Conservation (phyloP, 768 basidiomycete genomes). For the Rhodosporidiobolus sp. region DNA sequence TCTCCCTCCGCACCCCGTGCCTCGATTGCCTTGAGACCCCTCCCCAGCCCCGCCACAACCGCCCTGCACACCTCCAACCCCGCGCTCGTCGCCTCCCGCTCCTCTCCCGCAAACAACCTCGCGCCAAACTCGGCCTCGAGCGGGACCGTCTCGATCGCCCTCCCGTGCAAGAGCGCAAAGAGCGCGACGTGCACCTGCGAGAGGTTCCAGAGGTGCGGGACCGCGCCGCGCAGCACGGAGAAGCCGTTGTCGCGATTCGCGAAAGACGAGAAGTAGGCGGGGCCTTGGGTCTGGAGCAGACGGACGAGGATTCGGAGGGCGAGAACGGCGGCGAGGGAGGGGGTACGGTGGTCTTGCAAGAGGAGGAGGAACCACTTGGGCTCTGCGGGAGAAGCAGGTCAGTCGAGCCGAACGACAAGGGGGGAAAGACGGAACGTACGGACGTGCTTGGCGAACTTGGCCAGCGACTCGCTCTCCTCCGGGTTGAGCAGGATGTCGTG, state of each 20-base stretch:
- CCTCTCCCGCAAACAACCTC: background rate
- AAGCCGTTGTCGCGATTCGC: constrained; percentile 9
- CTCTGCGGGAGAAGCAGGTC: background rate
- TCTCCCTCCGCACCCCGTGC: background rate
- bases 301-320: constrained; percentile 18
- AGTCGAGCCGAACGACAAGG: too few species aligned
- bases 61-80: background rate
- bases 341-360: constrained; percentile 6
- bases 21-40: background rate
- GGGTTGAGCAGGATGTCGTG: constrained; percentile 11
- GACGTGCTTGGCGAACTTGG: constrained; percentile 12
- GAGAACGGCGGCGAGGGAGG: constrained; percentile 11
- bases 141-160: constrained; percentile 1
- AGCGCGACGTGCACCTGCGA: constrained; percentile 15
- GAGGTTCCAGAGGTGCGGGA: constrained; percentile 16
- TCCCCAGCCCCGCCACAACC: constrained; percentile 2
- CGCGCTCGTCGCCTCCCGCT: background rate
- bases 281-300: constrained; percentile 14
- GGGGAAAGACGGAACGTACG: background rate
- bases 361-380: constrained; percentile 16
- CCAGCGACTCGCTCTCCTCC: background rate
- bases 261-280: constrained; percentile 9
- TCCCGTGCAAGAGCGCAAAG: constrained; percentile 11
- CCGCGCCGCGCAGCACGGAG: constrained; percentile 3
- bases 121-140: constrained; percentile 3